These are phyloP conservation scores for Lagerstroemia speciosa DNA, from an alignment of 345 rosid species.

Conservation along the genomic window DNA sequence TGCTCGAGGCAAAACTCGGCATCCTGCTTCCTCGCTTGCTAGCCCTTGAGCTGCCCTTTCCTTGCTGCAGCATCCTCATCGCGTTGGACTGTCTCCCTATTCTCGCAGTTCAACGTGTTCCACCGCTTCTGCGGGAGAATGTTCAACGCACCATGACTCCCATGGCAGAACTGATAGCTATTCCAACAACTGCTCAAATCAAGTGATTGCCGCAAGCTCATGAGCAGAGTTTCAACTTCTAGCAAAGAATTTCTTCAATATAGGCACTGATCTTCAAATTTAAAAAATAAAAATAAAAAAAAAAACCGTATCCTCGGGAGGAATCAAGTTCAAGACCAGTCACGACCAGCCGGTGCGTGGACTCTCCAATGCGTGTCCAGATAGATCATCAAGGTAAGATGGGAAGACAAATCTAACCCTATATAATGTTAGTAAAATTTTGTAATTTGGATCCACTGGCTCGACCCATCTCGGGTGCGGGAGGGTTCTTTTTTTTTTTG, in stretches of 20 bases:
- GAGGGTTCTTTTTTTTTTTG: no score
- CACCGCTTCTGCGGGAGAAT: conserved; percentile 92
- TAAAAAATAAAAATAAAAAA: no score
- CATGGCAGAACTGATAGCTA: conserved; percentile 23
- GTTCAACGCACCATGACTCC: conserved; percentile 93
- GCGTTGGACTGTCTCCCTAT: conserved; percentile 67
- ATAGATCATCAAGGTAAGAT: background rate
- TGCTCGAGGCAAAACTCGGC: conserved; percentile 74
- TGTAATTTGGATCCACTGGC: no score
- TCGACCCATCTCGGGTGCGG: no score
- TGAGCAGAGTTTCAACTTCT: background rate
- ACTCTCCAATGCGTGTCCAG: no score
- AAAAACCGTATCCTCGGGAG: no score
- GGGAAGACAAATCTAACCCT: background rate
- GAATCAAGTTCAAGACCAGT: no score
- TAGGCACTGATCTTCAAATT: no score
- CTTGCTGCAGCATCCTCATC: conserved; percentile 90
- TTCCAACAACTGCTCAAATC: background rate
- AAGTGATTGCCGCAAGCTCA: background rate
- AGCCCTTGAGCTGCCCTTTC: conserved; percentile 77
- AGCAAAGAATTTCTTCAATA: background rate
- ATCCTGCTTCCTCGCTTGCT: conserved; percentile 64
- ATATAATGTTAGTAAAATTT: no score
- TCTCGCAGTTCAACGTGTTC: conserved; percentile 85
- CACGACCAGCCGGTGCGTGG: no score